phyloP scores from a whole-genome alignment of 2,329 filamentous ascomycete genomes.

The Cladobotryum protrusum region DNA sequence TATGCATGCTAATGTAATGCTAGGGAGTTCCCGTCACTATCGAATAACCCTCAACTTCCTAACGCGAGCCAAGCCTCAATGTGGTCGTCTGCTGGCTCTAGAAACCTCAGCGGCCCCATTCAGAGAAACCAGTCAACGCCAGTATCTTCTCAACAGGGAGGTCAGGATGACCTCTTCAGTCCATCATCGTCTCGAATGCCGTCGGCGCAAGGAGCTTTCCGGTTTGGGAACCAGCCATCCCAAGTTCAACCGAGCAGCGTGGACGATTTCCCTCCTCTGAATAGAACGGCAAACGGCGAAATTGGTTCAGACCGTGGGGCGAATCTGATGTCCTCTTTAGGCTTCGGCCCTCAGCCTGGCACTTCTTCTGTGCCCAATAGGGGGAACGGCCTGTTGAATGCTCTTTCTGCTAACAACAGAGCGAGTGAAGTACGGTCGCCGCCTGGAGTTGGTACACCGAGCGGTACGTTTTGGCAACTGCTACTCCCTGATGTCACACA shows the following conservation, averaged over 20 bases:
- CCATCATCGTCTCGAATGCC: constrained; percentile 36
- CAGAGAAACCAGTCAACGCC: constrained; percentile 48
- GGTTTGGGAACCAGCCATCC: constrained; percentile 47
- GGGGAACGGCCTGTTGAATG: constrained; percentile 58
- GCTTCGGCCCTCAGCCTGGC: constrained; percentile 44
- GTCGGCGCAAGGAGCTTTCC: constrained; percentile 43
- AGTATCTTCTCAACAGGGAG: constrained; percentile 43
- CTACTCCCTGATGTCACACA: neutral
- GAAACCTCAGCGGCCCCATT: constrained; percentile 42
- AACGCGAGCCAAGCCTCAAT: constrained; percentile 44
- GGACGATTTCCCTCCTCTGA: constrained; percentile 59
- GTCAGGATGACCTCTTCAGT: constrained; percentile 42
- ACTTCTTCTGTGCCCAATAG: constrained; percentile 33
- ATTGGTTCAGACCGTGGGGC: constrained; percentile 49
- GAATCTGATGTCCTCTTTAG: constrained; percentile 47
- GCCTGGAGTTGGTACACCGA: constrained; percentile 32
- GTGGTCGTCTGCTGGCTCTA: constrained; percentile 47
- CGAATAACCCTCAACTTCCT: constrained; percentile 51
- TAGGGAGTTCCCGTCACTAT: constrained; percentile 62
- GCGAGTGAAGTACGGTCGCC: constrained; percentile 44
- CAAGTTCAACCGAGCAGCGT: constrained; percentile 43
- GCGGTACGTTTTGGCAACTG: constrained; percentile 1
- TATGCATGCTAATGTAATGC: neutral
- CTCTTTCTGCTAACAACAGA: constrained; percentile 54
- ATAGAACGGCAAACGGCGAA: constrained; percentile 50